Conservation (phyloP, 192 early-diverging fungal genomes). For the Allomyces arbusculus region DNA sequence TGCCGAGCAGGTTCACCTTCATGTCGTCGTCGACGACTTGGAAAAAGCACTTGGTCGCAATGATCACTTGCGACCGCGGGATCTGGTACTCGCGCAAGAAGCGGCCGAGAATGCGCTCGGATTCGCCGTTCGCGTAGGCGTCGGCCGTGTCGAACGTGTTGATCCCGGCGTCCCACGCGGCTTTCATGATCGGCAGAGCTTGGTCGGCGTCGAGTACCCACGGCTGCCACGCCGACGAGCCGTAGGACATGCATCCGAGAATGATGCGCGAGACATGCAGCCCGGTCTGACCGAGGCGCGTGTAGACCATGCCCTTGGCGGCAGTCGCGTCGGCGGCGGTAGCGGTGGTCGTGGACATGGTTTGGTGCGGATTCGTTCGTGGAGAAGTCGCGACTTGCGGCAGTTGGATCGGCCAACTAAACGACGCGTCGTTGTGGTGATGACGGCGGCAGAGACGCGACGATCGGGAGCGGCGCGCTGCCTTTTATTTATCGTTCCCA, state of each 20-base stretch:
- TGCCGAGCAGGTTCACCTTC: slow-evolving; percentile 1
- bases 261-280: neutral
- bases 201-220: slow-evolving; percentile 1
- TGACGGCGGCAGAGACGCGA: neutral
- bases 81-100: slow-evolving; percentile 15
- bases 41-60: slow-evolving; percentile 14
- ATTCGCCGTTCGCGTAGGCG: slow-evolving; percentile 14
- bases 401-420: no score
- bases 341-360: neutral
- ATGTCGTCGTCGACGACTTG: neutral
- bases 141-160: slow-evolving; percentile 13
- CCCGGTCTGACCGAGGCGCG: neutral
- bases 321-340: neutral
- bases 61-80: slow-evolving; percentile 9
- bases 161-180: slow-evolving; percentile 11
- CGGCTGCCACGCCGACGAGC: neutral
- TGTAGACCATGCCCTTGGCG: neutral
- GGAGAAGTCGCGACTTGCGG: neutral
- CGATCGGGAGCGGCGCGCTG: neutral
- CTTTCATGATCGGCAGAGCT: slow-evolving; percentile 2
- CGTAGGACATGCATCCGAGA: neutral
- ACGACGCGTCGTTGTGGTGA: no score
- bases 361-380: neutral
- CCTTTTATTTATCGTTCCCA: neutral
- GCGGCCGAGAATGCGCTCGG: slow-evolving; percentile 14